Evolutionary conservation across 306 rosid genomes (phyloP), one percentile per base, ranked within the genome.

Genomic region (Rosa lucieae): DNA sequence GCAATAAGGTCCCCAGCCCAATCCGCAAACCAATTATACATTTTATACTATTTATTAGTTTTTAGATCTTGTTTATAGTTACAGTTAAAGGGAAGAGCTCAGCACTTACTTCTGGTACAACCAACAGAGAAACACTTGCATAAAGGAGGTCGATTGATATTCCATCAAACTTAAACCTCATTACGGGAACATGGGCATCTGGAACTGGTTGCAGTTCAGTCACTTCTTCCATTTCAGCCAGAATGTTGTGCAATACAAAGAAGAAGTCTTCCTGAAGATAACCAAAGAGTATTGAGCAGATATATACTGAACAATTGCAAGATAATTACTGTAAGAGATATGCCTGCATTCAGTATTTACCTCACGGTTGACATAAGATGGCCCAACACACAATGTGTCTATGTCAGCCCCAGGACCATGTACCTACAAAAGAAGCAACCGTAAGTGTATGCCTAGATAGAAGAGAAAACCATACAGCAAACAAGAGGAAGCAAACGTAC

Each of bases 151-250:
- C 97, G 42, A 92, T 83, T 48, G 94, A 92, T 85, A 94, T 90
- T 52, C 94, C 96, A 75, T 80, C 88, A 82, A 90, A 94, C 86
- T 94, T 92, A 86, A 94, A 90, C 83, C 85, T 94, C 98, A 94
- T 88, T 39, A 94, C 98, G 23, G 98, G 98, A 52, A 94, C 97
- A 65, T 90, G 98, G 55, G 98, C 98, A 88, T 94, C 98, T 8
- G 94, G 85, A 76, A 94, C 92, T 15, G 91, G 97, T 80, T 94
- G 98, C 81, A 94, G 91, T 77, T 94, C 97, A 23, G 98, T 85
- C 48, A 94, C 89, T 84, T 94, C 97, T 78, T 90, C 93, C 93
- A 88, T 90, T 67, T 90, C 90, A 44, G 93, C 87, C 75, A 94
- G 80, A 53, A 87, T 90, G 89, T 89, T 79, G 72, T 88, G 97